Evolutionary conservation across 1,139 yeast genomes (phyloP).

Genomic region (Pneumocystis oryctolagi): DNA sequence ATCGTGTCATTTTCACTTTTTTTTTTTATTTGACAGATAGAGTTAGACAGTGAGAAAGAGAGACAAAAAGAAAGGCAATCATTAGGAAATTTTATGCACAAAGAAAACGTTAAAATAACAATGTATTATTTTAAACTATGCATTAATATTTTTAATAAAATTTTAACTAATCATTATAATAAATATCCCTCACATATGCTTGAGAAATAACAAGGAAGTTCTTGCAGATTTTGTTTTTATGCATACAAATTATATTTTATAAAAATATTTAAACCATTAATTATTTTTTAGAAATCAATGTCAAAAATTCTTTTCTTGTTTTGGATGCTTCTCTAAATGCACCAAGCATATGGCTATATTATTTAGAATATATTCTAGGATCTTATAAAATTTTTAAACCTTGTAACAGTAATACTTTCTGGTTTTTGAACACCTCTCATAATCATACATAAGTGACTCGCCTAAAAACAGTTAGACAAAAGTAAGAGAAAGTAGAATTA

Average conservation of each 20-base stretch:
- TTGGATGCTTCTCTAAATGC: slow-evolving; percentile 73
- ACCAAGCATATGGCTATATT: background rate
- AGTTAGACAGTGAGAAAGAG: too few species aligned
- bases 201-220: background rate
- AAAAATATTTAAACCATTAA: background rate
- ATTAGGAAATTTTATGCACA: background rate
- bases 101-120: background rate
- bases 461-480: slow-evolving; percentile 22
- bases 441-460: slow-evolving; percentile 98
- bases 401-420: slow-evolving; percentile 83
- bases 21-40: too few species aligned
- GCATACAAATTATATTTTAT: background rate
- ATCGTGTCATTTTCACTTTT: too few species aligned
- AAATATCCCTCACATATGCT: background rate
- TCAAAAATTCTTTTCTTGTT: slow-evolving; percentile 89
- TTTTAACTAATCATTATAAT: background rate
- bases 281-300: slow-evolving; percentile 3
- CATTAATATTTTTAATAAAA: background rate
- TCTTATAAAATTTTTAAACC: slow-evolving; percentile 42
- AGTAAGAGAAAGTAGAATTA: background rate
- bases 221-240: background rate
- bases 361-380: background rate
- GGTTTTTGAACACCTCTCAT: slow-evolving; percentile 95
- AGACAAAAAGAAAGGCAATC: background rate
- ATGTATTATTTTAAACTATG: background rate